These are phyloP conservation scores for Immersiporthe knoxdaviesiana DNA, from an alignment of 2,329 filamentous ascomycete species.

Conservation along the genomic window DNA sequence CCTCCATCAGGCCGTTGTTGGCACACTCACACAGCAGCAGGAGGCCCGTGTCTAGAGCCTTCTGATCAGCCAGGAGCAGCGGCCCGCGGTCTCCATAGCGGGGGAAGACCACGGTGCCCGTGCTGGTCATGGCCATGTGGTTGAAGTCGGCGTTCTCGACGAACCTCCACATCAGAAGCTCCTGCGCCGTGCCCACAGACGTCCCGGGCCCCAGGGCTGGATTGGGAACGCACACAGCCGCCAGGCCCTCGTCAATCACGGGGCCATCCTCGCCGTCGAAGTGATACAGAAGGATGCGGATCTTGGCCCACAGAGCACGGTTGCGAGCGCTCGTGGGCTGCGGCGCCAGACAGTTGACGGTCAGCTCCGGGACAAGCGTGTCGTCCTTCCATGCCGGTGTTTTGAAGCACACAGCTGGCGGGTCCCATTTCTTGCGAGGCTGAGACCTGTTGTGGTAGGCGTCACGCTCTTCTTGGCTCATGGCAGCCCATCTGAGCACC, in stretches of 20 bases:
- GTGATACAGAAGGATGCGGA: slow-evolving; percentile 11
- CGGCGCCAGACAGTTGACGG: neutral
- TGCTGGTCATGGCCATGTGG: slow-evolving; percentile 2
- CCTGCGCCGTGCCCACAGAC: neutral
- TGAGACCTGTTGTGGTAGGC: neutral
- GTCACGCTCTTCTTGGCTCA: slow-evolving; percentile 1
- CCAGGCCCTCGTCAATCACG: neutral
- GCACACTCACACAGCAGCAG: neutral
- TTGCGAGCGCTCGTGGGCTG: slow-evolving; percentile 7
- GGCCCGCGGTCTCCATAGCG: neutral
- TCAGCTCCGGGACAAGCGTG: neutral
- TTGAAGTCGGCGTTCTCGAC: slow-evolving; percentile 12
- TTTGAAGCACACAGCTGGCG: neutral
- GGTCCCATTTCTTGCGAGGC: neutral
- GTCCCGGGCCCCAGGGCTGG: neutral
- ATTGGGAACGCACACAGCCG: slow-evolving; percentile 2
- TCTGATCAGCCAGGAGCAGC: slow-evolving; percentile 4
- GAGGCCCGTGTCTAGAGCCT: slow-evolving; percentile 6
- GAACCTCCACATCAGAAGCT: slow-evolving; percentile 2
- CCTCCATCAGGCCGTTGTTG: slow-evolving; percentile 8
- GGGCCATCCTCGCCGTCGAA: slow-evolving; percentile 9
- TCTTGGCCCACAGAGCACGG: neutral
- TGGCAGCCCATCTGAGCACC: neutral
- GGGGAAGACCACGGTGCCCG: slow-evolving; percentile 1
- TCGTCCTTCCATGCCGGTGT: neutral